phyloP scores from a whole-genome alignment of 2,329 filamentous ascomycete species.

The Emmonsia crescens region DNA sequence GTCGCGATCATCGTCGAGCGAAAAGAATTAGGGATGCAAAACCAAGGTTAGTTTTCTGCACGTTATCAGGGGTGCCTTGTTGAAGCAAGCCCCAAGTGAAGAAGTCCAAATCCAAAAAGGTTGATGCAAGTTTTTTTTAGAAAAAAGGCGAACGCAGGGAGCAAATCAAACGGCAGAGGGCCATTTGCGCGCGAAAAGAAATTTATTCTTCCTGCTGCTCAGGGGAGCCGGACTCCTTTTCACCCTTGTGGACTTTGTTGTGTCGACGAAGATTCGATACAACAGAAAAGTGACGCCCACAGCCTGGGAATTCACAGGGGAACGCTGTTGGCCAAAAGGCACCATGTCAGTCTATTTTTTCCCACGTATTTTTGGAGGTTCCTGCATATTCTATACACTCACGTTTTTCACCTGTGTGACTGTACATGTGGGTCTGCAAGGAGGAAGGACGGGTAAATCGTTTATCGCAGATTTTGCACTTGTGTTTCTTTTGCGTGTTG shows the following conservation, averaged over 20 bases:
- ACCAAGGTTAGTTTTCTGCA: background rate
- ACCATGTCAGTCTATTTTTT: background rate
- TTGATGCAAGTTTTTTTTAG: background rate
- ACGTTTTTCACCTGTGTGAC: conserved; percentile 97
- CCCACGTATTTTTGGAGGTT: too few species aligned
- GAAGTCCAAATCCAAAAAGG: background rate
- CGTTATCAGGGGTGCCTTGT: background rate
- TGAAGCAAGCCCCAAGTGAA: conserved; percentile 1
- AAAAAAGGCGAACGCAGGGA: conserved; percentile 1
- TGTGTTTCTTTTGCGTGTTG: conserved; percentile 97
- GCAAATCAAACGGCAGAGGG: conserved; percentile 7
- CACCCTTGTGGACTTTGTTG: conserved; percentile 85
- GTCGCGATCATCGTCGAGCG: background rate
- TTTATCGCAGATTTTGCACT: conserved; percentile 98
- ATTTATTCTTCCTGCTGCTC: conserved; percentile 34
- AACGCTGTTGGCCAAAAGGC: conserved; percentile 53
- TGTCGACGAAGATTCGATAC: conserved; percentile 92
- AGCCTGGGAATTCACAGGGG: conserved; percentile 86
- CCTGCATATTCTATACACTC: too few species aligned
- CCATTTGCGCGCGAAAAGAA: conserved; percentile 1
- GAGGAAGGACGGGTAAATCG: conserved; percentile 91
- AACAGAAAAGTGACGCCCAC: conserved; percentile 91
- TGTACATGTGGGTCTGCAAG: conserved; percentile 95
- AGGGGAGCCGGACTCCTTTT: conserved; percentile 29
- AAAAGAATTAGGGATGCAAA: background rate